Evolutionary conservation across 148 eudicot species (phyloP).

Genomic region (Drosera capensis): DNA sequence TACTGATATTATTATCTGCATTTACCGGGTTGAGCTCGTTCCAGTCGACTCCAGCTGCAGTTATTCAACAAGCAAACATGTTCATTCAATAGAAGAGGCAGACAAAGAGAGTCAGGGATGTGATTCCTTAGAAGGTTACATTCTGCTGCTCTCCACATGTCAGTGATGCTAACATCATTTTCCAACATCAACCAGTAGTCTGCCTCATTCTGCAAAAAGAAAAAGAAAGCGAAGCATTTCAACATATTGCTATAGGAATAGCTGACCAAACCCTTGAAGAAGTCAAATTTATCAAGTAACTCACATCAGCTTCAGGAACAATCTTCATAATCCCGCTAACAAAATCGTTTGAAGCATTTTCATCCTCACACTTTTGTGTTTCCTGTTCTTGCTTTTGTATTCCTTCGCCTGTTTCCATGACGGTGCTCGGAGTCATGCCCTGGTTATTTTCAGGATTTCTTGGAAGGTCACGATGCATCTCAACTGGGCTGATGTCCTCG

Average conservation of each 20-base stretch:
- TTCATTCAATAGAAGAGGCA: too few species aligned
- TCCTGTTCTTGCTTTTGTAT: conserved; percentile 33
- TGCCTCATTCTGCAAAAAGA: conserved; percentile 53
- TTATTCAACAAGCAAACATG: too few species aligned
- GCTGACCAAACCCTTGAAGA: too few species aligned
- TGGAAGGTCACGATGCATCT: conserved; percentile 35
- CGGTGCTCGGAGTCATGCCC: conserved; percentile 12
- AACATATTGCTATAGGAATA: too few species aligned
- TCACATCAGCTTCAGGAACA: conserved; percentile 95
- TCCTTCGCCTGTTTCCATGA: conserved; percentile 21
- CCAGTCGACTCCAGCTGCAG: too few species aligned
- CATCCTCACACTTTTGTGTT: conserved; percentile 27
- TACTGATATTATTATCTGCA: too few species aligned
- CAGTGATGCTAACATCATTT: conserved; percentile 73
- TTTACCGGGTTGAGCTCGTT: too few species aligned
- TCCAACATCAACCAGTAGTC: conserved; percentile 95
- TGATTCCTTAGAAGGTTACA: conserved; percentile 43
- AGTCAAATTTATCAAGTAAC: conserved; percentile 7
- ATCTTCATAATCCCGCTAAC: conserved; percentile 89
- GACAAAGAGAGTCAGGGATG: too few species aligned
- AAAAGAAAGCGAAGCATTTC: not conserved
- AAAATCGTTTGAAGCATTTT: conserved; percentile 57
- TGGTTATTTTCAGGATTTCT: conserved; percentile 25
- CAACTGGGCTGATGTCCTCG: conserved; percentile 63
- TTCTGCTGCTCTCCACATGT: conserved; percentile 81